Conservation (phyloP, 208 protist genomes). For the Crithidia brevicula region DNA sequence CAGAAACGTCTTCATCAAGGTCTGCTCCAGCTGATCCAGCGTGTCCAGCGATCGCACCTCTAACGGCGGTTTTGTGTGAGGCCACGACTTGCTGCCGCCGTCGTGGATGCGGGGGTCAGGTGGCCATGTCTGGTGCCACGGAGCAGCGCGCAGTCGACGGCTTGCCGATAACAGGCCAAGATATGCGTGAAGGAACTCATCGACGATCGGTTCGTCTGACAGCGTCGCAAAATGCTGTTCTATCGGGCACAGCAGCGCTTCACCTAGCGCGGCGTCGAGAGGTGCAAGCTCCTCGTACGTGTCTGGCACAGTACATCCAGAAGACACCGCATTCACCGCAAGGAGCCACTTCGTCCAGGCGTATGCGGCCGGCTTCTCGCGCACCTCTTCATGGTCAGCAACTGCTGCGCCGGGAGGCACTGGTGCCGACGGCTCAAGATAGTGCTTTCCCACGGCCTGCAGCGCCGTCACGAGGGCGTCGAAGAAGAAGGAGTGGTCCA, state of each 20-base stretch:
- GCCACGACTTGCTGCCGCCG: neutral
- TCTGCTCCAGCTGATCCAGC: slow-evolving; percentile 40
- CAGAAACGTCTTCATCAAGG: slow-evolving; percentile 44
- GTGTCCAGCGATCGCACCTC: slow-evolving; percentile 28
- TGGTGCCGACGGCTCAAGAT: neutral
- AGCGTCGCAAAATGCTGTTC: slow-evolving; percentile 29
- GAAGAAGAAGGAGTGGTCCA: slow-evolving; percentile 69
- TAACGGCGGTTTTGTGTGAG: neutral
- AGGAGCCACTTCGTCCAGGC: slow-evolving; percentile 22
- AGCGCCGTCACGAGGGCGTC: slow-evolving; percentile 50
- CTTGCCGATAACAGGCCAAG: slow-evolving; percentile 49
- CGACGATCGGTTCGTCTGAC: slow-evolving; percentile 33
- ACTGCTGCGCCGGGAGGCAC: neutral
- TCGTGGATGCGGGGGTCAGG: neutral
- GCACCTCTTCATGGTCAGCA: neutral
- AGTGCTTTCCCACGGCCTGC: slow-evolving; percentile 28
- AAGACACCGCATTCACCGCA: slow-evolving; percentile 8
- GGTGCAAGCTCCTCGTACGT: neutral
- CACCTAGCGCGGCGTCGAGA: neutral
- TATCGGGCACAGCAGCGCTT: neutral
- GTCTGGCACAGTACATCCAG: neutral
- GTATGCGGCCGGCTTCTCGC: neutral
- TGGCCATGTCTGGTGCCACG: neutral
- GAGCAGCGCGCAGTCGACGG: slow-evolving; percentile 26
- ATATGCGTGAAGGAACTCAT: slow-evolving; percentile 70